Conservation (phyloP, 2,329 filamentous ascomycete genomes). For the Penicillium palitans region DNA sequence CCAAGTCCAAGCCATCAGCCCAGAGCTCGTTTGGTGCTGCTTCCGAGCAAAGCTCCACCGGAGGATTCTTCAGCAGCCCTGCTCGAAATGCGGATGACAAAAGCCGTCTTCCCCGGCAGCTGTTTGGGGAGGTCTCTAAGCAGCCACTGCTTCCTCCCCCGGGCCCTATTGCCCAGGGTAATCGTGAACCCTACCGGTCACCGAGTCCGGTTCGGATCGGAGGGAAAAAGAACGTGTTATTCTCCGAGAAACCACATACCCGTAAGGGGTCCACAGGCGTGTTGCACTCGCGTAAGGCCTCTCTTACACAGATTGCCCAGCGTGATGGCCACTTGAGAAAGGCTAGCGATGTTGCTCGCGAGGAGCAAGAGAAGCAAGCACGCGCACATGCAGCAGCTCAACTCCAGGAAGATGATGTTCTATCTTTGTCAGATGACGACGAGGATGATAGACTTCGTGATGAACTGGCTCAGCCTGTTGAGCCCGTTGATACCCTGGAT, state of each 20-base stretch:
- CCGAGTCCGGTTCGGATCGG: conserved; percentile 48
- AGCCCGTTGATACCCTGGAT: conserved; percentile 47
- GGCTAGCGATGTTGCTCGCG: conserved; percentile 26
- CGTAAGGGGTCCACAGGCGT: conserved; percentile 40
- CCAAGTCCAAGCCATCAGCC: conserved; percentile 43
- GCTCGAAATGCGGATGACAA: conserved; percentile 31
- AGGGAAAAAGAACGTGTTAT: conserved; percentile 29
- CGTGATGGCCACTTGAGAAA: conserved; percentile 29
- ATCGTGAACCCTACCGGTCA: conserved; percentile 44
- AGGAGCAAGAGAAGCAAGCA: conserved; percentile 33
- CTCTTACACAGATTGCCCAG: conserved; percentile 36
- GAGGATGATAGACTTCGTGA: conserved; percentile 50
- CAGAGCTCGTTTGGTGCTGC: conserved; percentile 48
- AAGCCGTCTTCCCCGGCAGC: conserved; percentile 28
- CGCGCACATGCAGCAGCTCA: conserved; percentile 36
- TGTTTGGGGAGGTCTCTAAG: conserved; percentile 50
- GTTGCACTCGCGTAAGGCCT: conserved; percentile 43
- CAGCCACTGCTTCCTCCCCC: conserved; percentile 39
- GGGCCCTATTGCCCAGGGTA: conserved; percentile 31
- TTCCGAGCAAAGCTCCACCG: conserved; percentile 39
- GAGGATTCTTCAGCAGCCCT: conserved; percentile 44
- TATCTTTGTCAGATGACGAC: conserved; percentile 47
- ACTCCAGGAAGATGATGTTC: conserved; percentile 35
- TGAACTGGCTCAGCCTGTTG: conserved; percentile 46
- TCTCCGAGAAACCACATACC: conserved; percentile 29